Percentiles rank a stretch among this genome's conserved stretches.
These are phyloP conservation scores for Artomyces pyxidatus DNA, from an alignment of 768 basidiomycete genomes.

Conservation along the genomic window DNA sequence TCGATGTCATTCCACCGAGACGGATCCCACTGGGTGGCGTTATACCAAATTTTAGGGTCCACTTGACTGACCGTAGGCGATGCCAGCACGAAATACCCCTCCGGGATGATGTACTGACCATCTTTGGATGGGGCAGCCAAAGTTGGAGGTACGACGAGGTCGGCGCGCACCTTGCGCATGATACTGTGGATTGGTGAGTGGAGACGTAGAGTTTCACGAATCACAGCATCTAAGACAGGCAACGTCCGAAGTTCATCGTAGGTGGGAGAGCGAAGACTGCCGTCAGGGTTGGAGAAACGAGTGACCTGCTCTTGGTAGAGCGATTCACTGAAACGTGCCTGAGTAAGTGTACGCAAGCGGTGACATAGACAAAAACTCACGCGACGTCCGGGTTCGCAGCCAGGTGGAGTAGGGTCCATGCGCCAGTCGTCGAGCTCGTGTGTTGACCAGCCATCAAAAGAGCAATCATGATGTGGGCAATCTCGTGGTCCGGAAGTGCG, in stretches of 20 bases:
- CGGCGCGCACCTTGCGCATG: conserved; percentile 85
- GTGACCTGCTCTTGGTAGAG: conserved; percentile 88
- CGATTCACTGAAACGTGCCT: conserved; percentile 45
- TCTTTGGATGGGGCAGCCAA: conserved; percentile 74
- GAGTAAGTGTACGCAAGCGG: background rate
- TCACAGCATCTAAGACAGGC: conserved; percentile 78
- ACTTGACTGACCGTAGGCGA: conserved; percentile 83
- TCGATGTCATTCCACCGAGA: conserved; percentile 79
- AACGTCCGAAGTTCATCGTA: conserved; percentile 82
- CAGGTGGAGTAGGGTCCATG: conserved; percentile 86
- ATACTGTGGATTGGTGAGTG: conserved; percentile 97
- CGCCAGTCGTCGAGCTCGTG: conserved; percentile 86
- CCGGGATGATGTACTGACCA: conserved; percentile 74
- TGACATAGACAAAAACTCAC: conserved; percentile 42
- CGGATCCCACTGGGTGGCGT: conserved; percentile 68
- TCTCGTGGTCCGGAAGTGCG: conserved; percentile 75
- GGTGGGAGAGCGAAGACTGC: conserved; percentile 68
- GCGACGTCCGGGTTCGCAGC: conserved; percentile 67
- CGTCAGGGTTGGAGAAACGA: conserved; percentile 71
- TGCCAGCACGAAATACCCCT: conserved; percentile 84
- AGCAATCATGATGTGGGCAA: conserved; percentile 98
- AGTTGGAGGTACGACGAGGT: conserved; percentile 74
- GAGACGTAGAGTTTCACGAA: conserved; percentile 88
- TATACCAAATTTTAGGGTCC: conserved; percentile 78
- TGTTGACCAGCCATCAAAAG: conserved; percentile 99